Evolutionary conservation across 78 protist genomes (phyloP), one percentile per base, ranked within the genome.

Genomic region (Capsaspora owczarzaki): DNA sequence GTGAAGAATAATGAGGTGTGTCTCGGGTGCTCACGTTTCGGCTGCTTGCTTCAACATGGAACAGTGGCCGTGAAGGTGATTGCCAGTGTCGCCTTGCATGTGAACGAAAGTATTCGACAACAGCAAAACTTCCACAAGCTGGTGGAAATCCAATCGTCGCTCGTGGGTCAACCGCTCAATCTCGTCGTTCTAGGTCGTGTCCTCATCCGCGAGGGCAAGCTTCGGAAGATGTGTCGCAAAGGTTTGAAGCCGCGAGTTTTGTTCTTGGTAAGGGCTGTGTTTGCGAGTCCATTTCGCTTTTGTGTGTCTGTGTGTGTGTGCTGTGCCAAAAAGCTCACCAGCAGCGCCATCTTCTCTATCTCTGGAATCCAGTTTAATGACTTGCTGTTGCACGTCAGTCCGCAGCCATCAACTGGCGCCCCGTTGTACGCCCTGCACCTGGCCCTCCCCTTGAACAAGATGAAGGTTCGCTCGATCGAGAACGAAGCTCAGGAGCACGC

Each of bases 151-250:
- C 72, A 63, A 31, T 6, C 35, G 41, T 33, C 42, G 42, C 6
- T 63, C 41, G 41, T 63, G 42, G 41, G 41, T 25, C 33, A 63
- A 6, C 20, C 8, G 38, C 5, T 33, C 42, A 35, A 25, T 25
- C 72, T 63, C 72, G 35, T 29, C 41, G 35, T 35, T n/a, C 43
- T 41, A 20, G 72, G 72, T 2, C 72, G 72, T 25, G 33, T 8
- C 23, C 23, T 63, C 25, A 8, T 63, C n/a, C 35, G 41, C 35
- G 43, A 63, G 19, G 72, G 72, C 16, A 6, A 25, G 4, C 72
- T 63, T 25, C 72, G 2, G 20, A 63, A 63, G 41, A 63, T 63
- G 72, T 63, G 72, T 25, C 72, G 72, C 43, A 63, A 63, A 41
- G 72, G 72, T 6, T 41, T 25, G n/a, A 63, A 63, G 19, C 8